Evolutionary conservation across 2,329 filamentous ascomycete genomes (phyloP), one percentile per base, ranked within the genome.

Genomic region (Botrytis cinerea): DNA sequence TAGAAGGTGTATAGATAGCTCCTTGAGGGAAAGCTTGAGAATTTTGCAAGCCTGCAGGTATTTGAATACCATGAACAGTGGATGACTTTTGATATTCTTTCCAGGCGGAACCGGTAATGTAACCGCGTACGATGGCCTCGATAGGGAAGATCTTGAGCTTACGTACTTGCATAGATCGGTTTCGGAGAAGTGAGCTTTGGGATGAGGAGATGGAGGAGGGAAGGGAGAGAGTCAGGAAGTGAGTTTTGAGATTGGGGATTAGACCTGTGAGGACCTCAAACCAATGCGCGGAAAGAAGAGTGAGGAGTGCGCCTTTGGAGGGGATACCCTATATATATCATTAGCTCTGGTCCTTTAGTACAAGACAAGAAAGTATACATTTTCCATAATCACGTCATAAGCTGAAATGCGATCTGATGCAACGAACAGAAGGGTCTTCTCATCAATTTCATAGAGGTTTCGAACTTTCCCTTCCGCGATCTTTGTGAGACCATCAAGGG

Each of bases 371-470:
- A 74, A 82, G 63, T 85, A 84, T 81, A 91, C 90, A 83, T 96
- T 98, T 79, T 88, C 85, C 87, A 97, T 90, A 78, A 97, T 90
- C 78, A 97, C 94, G 87, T 98, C 95, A 86, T 95, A 98, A 73
- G 96, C 96, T 38, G 94, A 97, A 82, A 98, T 96, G 77, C 96
- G 92, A 84, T 98, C 95, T 22, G 93, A 92, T 38, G 93, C 92
- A 72, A 95, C 90, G 81, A 97, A 95, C 73, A 97, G 90, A 7
- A 97, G 88, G 3, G 89, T 92, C 73, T 88, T 84, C 59, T 89
- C 84, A 81, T 93, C 89, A 71, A 97, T 84, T 75, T 88, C 86
- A 82, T 93, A 97, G 54, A 97, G 87, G 80, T 97, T 93, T 79
- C 93, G 90, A 40, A 97, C 94, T 84, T 97, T 97, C 78, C 86